Base-by-base conservation (phyloP, 352 stramenopile species). In the Phytophthora megakarya region DNA sequence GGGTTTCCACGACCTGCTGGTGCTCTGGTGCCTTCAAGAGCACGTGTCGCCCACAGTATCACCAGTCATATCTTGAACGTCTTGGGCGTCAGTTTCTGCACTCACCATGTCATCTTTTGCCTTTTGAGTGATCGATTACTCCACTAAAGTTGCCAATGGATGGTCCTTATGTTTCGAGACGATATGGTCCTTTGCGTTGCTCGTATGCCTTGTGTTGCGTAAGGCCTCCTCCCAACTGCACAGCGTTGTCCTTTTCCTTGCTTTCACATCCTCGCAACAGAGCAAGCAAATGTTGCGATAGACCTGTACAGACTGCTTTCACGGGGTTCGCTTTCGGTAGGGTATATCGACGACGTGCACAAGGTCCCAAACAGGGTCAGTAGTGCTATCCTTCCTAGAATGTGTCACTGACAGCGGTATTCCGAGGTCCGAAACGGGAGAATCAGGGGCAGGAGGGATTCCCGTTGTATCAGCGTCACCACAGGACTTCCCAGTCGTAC, bases 171-270 rank as follows among this genome's bases (percentile, higher is more conserved):
- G 40, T 21, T 45, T 61, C 8, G 32, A 16, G 19, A 37, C 45
- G 53, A 52, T 61, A 15, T 61, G 40, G 30, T 61, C 53, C 40
- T 52, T 61, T 15, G 42, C 53, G 22, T 51, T 52, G 15, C 11
- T 52, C 8, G 19, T n/a, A 8, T 53, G 26, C 21, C n/a, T 61
- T 10, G 53, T 61, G 42, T 38, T 61, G 2, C 42, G 42, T 3
- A 61, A 26, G 5, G 28, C 53, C 33, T 47, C 42, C 42, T 61
- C 53, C 42, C 40, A 53, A 28, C 30, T 53, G 42, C 46, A 61
- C 2, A 21, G 30, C 13, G 22, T 52, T 1, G 30, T 46, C 18
- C 30, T 61, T 3, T 18, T 3, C 16, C 42, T 19, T 9, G 3
- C 30, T 30, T 47, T 33, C 6, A 53, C 22, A 5, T n/a, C 5